These are phyloP conservation scores for Hymenoscyphus infarciens DNA, from an alignment of 2,329 filamentous ascomycete species.

Conservation along the genomic window DNA sequence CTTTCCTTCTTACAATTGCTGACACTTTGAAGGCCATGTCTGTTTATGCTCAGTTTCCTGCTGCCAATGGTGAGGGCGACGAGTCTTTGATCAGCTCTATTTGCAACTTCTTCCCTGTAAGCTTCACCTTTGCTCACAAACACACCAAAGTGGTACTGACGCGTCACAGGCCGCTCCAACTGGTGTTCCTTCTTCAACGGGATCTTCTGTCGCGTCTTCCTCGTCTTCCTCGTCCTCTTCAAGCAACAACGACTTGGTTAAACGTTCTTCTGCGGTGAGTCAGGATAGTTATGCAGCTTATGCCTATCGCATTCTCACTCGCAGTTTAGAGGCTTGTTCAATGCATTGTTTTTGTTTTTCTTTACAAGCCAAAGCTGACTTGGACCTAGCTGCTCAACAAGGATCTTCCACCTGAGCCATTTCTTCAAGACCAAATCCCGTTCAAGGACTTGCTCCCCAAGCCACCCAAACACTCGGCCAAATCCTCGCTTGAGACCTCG, in stretches of 20 bases:
- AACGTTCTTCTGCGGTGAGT: too few relatives aligned
- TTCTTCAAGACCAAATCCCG: background rate
- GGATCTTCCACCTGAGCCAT: background rate
- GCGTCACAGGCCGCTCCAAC: background rate
- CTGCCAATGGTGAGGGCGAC: background rate
- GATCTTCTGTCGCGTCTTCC: too few relatives aligned
- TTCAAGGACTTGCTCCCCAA: slow-evolving; percentile 3
- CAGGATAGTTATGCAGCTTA: too few relatives aligned
- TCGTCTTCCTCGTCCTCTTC: too few relatives aligned
- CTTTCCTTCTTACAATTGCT: background rate
- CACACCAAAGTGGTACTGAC: background rate
- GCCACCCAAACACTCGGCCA: background rate
- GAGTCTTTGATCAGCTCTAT: background rate
- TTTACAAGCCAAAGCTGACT: background rate
- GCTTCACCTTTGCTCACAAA: background rate
- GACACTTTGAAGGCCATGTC: background rate
- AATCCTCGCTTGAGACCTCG: background rate
- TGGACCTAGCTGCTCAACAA: background rate
- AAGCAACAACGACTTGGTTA: too few relatives aligned
- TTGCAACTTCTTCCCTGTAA: background rate
- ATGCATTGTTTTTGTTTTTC: background rate
- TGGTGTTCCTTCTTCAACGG: too few relatives aligned
- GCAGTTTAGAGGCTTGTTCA: too few relatives aligned
- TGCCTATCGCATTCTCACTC: too few relatives aligned
- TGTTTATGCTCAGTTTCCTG: background rate